Evolutionary conservation across 1,284 basidiomycete species (phyloP), one percentile per base, ranked within the genome.

Genomic region (Melanopsichium pennsylvanicum): DNA sequence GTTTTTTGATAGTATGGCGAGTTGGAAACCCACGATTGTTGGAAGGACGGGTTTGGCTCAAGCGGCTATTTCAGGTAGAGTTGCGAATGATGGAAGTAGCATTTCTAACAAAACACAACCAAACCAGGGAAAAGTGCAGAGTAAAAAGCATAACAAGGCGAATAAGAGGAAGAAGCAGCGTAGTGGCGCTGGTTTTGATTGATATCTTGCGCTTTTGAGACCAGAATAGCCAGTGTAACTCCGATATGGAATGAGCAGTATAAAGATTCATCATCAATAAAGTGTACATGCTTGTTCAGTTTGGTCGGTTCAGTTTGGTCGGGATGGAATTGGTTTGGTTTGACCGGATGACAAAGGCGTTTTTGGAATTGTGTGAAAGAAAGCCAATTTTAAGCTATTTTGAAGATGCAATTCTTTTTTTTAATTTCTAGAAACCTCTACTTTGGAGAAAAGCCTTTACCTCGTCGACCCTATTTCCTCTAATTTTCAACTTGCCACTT

Each of bases 101-200:
- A 49, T 66, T 25, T 40, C 84, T 12, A 83, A 84, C 25, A 22
- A 27, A 78, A 84, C 2, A 81, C 87, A n/a, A 70, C 86, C n/a
- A n/a, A n/a, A 26, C 48, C 26, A 58, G 45, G 84, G 83, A 36
- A 85, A 82, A 49, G 81, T 83, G 36, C 79, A 81, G 9, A 86
- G 87, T 18, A 97, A 96, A 85, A 94, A 93, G 81, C 89, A 90
- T 75, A 91, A 92, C 84, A 97, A 94, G 84, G 90, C 88, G 76
- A 86, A 83, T 88, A 91, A 85, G 84, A 54, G 76, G 21, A 61
- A 67, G 48, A 76, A 76, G 63, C 70, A 76, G 48, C 46, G 75
- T 19, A 70, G 64, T 15, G 76, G 74, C n/a, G 72, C 70, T n/a
- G 72, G 70, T 3, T 64, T 71, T 35, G 69, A 71, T 29, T 71